These are phyloP conservation scores for Ogataea trehalophila DNA, from an alignment of 805 yeast genomes.

Conservation along the genomic window DNA sequence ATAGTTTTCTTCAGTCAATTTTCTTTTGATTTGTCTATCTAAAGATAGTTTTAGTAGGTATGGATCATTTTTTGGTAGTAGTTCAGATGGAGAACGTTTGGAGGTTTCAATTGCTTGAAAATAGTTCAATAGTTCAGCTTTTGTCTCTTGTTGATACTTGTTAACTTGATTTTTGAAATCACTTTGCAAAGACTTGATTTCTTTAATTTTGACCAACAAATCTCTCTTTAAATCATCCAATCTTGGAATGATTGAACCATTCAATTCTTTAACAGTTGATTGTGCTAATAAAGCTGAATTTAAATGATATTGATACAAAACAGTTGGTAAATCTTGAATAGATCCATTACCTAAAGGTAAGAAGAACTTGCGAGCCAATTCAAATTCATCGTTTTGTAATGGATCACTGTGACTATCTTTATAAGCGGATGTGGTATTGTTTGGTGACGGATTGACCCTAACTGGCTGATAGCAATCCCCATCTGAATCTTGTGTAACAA, in stretches of 20 bases:
- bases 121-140: constrained; percentile 48
- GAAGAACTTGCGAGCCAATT: constrained; percentile 46
- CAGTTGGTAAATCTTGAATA: constrained; percentile 75
- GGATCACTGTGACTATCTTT: constrained; percentile 14
- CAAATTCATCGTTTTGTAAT: constrained; percentile 30
- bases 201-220: constrained; percentile 77
- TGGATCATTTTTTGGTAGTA: constrained; percentile 67
- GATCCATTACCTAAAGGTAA: constrained; percentile 76
- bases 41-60: constrained; percentile 64
- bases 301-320: constrained; percentile 51
- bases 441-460: constrained; percentile 17
- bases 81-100: constrained; percentile 41
- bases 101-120: constrained; percentile 60
- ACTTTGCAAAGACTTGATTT: constrained; percentile 72
- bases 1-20: constrained; percentile 77
- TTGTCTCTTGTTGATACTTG: constrained; percentile 66
- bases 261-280: constrained; percentile 55
- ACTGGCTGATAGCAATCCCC: constrained; percentile 36
- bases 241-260: constrained; percentile 56
- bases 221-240: constrained; percentile 70
- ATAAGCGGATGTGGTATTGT: constrained; percentile 8
- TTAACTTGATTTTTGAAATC: constrained; percentile 78
- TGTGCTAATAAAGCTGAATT: constrained; percentile 55
- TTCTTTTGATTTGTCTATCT: constrained; percentile 74
- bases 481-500: constrained; percentile 40